Evolutionary conservation across 2,329 filamentous ascomycete genomes (phyloP).

Genomic region (Penicillium sp.): DNA sequence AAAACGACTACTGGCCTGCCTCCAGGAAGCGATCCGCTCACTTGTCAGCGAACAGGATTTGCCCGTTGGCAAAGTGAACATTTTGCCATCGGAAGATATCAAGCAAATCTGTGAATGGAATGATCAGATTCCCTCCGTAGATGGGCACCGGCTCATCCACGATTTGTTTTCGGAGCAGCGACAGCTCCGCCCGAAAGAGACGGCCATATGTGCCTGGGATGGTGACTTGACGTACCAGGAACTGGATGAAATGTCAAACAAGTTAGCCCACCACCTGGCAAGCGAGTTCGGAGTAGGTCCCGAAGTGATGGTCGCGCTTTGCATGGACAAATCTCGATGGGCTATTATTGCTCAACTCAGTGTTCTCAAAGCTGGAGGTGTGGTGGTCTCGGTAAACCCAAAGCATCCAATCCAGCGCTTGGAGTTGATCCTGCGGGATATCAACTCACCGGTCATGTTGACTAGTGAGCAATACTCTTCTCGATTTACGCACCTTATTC

Average conservation of each 20-base stretch:
- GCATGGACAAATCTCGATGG: constrained; percentile 34
- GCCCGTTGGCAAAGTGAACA: not conserved
- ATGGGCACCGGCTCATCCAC: constrained; percentile 3
- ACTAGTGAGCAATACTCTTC: not conserved
- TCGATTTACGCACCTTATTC: not conserved
- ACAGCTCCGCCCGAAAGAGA: not conserved
- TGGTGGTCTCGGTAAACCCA: constrained; percentile 26
- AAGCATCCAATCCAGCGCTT: constrained; percentile 17
- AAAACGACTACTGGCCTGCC: not conserved
- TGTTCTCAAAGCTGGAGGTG: constrained; percentile 31
- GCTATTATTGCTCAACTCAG: constrained; percentile 30
- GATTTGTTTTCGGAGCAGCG: constrained; percentile 4
- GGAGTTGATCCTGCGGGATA: constrained; percentile 11
- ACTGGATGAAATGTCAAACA: constrained; percentile 20
- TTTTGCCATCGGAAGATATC: not conserved
- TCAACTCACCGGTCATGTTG: constrained; percentile 13
- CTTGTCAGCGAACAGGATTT: not conserved
- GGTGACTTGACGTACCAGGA: constrained; percentile 24
- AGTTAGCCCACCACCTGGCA: constrained; percentile 30
- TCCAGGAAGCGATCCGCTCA: constrained; percentile 4
- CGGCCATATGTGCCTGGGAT: constrained; percentile 22
- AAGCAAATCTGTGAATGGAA: constrained; percentile 7
- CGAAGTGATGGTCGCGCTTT: constrained; percentile 29
- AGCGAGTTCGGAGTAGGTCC: constrained; percentile 35
- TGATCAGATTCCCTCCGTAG: constrained; percentile 3